Conservation (phyloP, 2,329 filamentous ascomycete genomes). For the Aureobasidium sp. region DNA sequence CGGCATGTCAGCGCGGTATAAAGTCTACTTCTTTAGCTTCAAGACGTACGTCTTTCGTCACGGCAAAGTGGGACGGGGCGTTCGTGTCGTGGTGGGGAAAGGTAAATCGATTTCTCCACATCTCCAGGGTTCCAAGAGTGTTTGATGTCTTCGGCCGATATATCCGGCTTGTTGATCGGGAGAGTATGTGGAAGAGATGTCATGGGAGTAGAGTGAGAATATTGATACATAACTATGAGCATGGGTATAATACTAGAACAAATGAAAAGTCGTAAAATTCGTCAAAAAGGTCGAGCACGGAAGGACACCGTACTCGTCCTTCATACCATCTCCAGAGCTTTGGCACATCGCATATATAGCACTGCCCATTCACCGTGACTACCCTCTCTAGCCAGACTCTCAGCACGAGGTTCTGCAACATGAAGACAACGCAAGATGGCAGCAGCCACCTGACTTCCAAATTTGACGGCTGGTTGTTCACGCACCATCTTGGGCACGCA, state of each 20-base stretch:
- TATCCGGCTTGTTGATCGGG: constrained; percentile 1
- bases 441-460: constrained; percentile 49
- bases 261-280: background rate
- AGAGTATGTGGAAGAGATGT: background rate
- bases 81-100: constrained; percentile 3
- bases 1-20: constrained; percentile 19
- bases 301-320: background rate
- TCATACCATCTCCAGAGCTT: constrained; percentile 2
- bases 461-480: constrained; percentile 58
- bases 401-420: constrained; percentile 60
- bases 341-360: constrained; percentile 12
- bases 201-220: background rate
- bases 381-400: constrained; percentile 27
- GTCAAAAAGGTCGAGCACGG: background rate
- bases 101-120: constrained; percentile 20
- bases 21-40: too few relatives aligned
- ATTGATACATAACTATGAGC: background rate
- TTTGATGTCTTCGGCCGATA: background rate
- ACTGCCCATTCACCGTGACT: constrained; percentile 19
- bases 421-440: constrained; percentile 62
- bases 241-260: background rate
- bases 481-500: constrained; percentile 66
- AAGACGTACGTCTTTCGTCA: too few relatives aligned
- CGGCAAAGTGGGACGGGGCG: constrained; percentile 17
- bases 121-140: background rate